Evolutionary conservation across 2,329 filamentous ascomycete species (phyloP), one percentile per base, ranked within the genome.

Genomic region (Aureobasidium sp.): DNA sequence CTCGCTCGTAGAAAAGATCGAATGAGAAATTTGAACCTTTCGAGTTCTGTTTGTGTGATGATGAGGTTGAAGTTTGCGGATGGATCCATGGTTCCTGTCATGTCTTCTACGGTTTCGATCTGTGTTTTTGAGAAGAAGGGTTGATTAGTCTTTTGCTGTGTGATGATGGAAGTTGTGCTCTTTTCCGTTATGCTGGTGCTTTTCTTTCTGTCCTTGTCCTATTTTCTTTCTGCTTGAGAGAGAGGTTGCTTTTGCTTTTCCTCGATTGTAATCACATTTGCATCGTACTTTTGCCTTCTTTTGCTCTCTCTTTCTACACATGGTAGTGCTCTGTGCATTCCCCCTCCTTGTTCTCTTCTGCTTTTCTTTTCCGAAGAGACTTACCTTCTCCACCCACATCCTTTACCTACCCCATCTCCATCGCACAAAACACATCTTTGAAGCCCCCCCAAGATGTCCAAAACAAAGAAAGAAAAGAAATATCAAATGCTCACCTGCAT

Each of bases 21-120:
- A 23, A 98, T 88, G 27, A 99, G 85, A 75, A 94, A 99, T 81
- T 97, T 97, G 80, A 93, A 97, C 53, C 96, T 87, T 78, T 98
- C 95, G 64, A 99, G 88, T 81, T 99, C 96, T 9, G 97, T 98
- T 83, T 99, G 96, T 64, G 98, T 90, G 68, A 99, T 92, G 56
- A 98, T 97, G 74, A 98, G 90, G 68, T 90, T 90, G 78, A 99
- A 97, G 77, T 97, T 98, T 69, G 93, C 91, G 78, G 93, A 94
- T 54, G 95, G 92, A 74, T 97, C 94, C 89, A 95, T 92, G 75
- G 93, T 90, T 68, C 92, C 92, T 16, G 92, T 95, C 85, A 95
- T 77, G 68, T 83, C 78, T 73, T 86, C 84, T 31, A 86, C 81
- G 18, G 79, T 72, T 70, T 82, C 80, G 70, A 83, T 82, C 80